Conservation (phyloP, 208 protist genomes). For the Phytomonas francai region DNA sequence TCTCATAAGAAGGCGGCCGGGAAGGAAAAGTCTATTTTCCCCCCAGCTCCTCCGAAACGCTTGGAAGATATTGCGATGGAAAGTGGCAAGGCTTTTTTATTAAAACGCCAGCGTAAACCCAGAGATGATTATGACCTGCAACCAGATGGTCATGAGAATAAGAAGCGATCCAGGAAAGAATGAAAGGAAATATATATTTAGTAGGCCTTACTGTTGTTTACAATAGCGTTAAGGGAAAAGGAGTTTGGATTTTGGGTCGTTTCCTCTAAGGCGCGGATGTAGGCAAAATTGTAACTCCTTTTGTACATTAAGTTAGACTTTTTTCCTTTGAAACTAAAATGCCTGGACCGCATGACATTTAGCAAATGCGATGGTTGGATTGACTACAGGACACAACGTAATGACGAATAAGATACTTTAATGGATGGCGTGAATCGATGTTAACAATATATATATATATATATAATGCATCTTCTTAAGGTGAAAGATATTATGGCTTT, state of each 20-base stretch:
- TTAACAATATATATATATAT: conserved; percentile 8
- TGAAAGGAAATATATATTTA: conserved; percentile 8
- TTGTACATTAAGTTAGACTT: not conserved
- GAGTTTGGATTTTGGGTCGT: not conserved
- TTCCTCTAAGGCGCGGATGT: not conserved
- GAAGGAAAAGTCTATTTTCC: conserved; percentile 84
- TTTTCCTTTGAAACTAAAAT: conserved; percentile 16
- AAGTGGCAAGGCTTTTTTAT: conserved; percentile 83
- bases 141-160: conserved; percentile 1
- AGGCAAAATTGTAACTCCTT: not conserved
- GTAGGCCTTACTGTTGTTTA: not conserved
- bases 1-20: conserved; percentile 48
- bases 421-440: not conserved
- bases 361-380: not conserved
- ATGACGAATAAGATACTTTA: not conserved
- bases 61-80: conserved; percentile 90
- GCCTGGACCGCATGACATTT: conserved; percentile 21
- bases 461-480: not conserved
- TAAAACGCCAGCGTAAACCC: conserved; percentile 29
- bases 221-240: not conserved
- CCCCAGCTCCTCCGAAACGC: conserved; percentile 78
- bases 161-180: conserved; percentile 4
- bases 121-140: conserved; percentile 68
- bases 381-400: not conserved
- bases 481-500: conserved; percentile 4